Percentiles rank a stretch among this genome's conserved stretches.
Conservation (phyloP, 169 alveolate genomes). For the Eimeria nieschulzi region DNA sequence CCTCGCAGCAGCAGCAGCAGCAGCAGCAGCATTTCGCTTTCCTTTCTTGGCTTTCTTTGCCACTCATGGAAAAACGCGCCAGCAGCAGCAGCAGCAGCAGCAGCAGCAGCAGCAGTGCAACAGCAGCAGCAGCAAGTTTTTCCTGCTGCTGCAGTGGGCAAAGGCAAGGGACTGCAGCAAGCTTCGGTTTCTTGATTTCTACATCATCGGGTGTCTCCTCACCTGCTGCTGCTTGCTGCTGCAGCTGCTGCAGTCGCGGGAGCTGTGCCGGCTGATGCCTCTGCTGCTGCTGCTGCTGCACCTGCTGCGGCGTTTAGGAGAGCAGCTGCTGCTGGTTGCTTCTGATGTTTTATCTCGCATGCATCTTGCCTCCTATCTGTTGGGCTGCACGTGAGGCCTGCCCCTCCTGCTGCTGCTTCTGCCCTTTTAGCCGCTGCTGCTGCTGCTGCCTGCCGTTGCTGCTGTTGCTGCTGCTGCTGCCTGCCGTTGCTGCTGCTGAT, state of each 20-base stretch:
- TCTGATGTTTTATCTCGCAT: slow-evolving; percentile 23
- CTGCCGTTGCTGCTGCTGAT: not conserved
- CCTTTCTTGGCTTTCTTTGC: slow-evolving; percentile 14
- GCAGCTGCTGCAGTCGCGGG: not conserved
- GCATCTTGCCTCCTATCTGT: slow-evolving; percentile 21
- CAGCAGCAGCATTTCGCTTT: slow-evolving; percentile 47
- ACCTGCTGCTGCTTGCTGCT: slow-evolving; percentile 25
- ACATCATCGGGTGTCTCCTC: slow-evolving; percentile 15
- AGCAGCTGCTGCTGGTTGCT: slow-evolving; percentile 38
- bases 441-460: slow-evolving; percentile 8
- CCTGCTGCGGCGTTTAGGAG: slow-evolving; percentile 43
- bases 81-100: not conserved
- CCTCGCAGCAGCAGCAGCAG: slow-evolving; percentile 55
- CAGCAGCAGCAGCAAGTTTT: not conserved
- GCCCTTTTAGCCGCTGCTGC: not conserved
- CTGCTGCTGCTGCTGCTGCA: slow-evolving; percentile 39
- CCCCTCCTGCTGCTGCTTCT: not conserved
- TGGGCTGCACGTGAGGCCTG: slow-evolving; percentile 65
- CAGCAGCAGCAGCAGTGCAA: slow-evolving; percentile 7
- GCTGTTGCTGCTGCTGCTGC: not conserved
- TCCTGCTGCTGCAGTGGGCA: slow-evolving; percentile 13
- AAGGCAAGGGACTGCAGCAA: slow-evolving; percentile 51
- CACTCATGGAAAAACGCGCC: slow-evolving; percentile 44
- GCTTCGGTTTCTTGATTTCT: slow-evolving; percentile 28
- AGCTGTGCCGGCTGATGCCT: slow-evolving; percentile 15